Conservation (phyloP, 768 basidiomycete species). For the Lanmaoa pseudosensibilis region DNA sequence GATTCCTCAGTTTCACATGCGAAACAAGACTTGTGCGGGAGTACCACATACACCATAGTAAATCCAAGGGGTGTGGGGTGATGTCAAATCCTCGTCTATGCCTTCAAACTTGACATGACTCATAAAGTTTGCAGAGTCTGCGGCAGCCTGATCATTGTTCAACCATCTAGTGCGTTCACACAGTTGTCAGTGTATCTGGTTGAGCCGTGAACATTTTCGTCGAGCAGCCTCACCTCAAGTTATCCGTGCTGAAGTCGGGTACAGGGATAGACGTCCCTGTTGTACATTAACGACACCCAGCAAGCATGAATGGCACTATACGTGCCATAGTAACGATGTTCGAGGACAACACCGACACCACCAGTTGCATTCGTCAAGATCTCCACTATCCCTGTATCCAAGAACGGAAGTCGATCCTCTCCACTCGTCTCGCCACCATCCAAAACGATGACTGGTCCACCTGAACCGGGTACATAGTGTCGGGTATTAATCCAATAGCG, state of each 20-base stretch:
- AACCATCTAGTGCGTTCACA: constrained; percentile 59
- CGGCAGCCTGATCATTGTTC: constrained; percentile 84
- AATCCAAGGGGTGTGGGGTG: constrained; percentile 80
- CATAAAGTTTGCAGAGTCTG: constrained; percentile 94
- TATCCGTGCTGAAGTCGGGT: constrained; percentile 74
- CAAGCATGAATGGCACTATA: neutral
- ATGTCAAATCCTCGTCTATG: constrained; percentile 67
- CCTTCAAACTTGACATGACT: constrained; percentile 71
- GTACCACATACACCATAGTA: constrained; percentile 77
- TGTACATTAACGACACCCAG: neutral
- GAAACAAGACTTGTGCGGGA: neutral
- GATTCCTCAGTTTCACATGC: neutral
- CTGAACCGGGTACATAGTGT: constrained; percentile 68
- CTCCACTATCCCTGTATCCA: constrained; percentile 80
- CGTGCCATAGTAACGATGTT: constrained; percentile 87
- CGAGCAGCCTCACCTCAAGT: constrained; percentile 54
- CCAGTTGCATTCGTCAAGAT: constrained; percentile 81
- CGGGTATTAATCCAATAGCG: constrained; percentile 91
- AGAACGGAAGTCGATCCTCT: constrained; percentile 52
- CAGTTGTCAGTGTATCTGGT: constrained; percentile 5
- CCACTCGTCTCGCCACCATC: constrained; percentile 95
- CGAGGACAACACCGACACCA: constrained; percentile 89
- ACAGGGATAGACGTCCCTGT: constrained; percentile 76
- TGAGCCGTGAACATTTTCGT: neutral
- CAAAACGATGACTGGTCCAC: constrained; percentile 84